A percentile compares a stretch with the other conserved stretches of the same genome.
These are phyloP conservation scores for Kuraishia hungarica DNA, from an alignment of 805 yeast species.

Conservation along the genomic window DNA sequence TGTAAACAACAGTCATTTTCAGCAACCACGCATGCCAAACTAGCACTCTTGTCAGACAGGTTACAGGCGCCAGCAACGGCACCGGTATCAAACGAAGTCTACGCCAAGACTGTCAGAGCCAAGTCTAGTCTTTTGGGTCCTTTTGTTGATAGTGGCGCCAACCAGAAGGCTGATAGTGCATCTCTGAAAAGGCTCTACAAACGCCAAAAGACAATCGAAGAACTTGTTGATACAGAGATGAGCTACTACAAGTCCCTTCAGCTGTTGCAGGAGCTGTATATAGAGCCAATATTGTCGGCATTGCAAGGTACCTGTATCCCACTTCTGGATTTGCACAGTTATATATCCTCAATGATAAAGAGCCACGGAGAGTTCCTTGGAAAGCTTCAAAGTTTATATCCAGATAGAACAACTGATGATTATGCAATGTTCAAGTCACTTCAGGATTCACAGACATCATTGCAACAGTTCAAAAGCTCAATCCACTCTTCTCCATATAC, in stretches of 20 bases:
- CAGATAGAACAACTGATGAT: not conserved
- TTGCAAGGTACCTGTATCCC: conserved; percentile 10
- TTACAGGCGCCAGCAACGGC: not conserved
- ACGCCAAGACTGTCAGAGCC: not conserved
- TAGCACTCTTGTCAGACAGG: not conserved
- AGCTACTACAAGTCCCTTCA: conserved; percentile 35
- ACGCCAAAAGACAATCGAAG: conserved; percentile 29
- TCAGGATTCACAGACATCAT: not conserved
- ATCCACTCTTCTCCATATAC: conserved; percentile 11
- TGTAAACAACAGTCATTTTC: not conserved
- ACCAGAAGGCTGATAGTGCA: not conserved
- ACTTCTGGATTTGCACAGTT: conserved; percentile 18
- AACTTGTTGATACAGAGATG: conserved; percentile 39
- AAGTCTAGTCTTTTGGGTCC: not conserved
- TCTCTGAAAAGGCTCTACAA: conserved; percentile 2
- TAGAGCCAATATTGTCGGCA: conserved; percentile 19
- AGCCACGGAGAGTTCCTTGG: conserved; percentile 16
- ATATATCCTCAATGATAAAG: conserved; percentile 19
- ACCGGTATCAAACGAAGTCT: not conserved
- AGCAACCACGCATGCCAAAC: not conserved
- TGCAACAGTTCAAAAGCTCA: conserved; percentile 15
- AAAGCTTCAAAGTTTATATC: not conserved
- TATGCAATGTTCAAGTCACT: not conserved
- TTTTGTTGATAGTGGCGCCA: not conserved
- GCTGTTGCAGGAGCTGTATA: conserved; percentile 32